Evolutionary conservation across 768 basidiomycete species (phyloP).

Genomic region (Lentinula raphanica): DNA sequence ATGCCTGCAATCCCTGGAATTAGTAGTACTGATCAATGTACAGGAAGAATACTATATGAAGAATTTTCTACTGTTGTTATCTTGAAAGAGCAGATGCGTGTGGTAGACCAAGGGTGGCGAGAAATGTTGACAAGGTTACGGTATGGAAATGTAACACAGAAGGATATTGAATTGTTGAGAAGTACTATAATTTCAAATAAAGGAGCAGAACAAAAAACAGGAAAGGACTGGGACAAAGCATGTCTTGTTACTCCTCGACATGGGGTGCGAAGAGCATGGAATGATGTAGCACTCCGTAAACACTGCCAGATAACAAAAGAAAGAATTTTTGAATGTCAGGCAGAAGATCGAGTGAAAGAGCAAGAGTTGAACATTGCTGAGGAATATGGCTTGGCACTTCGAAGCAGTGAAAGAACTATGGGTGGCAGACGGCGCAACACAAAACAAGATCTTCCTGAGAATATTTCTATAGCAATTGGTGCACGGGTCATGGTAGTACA

Average conservation of each 20-base stretch:
- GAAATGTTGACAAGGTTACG: background rate
- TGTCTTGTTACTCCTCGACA: background rate
- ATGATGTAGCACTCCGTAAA: background rate
- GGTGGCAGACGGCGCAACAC: too few species aligned
- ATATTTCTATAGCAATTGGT: conserved; percentile 19
- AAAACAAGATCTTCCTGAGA: conserved; percentile 6
- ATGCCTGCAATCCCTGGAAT: too few species aligned
- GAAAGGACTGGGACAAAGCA: background rate
- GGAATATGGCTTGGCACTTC: too few species aligned
- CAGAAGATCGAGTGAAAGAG: too few species aligned
- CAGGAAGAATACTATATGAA: background rate
- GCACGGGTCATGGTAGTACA: conserved; percentile 28
- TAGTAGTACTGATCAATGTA: too few species aligned
- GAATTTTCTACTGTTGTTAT: background rate
- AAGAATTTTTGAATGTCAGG: too few species aligned
- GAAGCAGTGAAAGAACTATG: too few species aligned
- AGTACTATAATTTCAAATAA: background rate
- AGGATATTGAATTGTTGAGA: too few species aligned
- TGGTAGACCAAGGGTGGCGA: background rate
- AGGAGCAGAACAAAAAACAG: background rate
- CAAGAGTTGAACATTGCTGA: too few species aligned
- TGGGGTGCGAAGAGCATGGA: background rate
- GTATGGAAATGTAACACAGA: background rate
- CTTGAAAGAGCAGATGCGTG: background rate
- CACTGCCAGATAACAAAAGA: background rate